Conservation (phyloP, 345 rosid genomes). For the Luvunga scandens region DNA sequence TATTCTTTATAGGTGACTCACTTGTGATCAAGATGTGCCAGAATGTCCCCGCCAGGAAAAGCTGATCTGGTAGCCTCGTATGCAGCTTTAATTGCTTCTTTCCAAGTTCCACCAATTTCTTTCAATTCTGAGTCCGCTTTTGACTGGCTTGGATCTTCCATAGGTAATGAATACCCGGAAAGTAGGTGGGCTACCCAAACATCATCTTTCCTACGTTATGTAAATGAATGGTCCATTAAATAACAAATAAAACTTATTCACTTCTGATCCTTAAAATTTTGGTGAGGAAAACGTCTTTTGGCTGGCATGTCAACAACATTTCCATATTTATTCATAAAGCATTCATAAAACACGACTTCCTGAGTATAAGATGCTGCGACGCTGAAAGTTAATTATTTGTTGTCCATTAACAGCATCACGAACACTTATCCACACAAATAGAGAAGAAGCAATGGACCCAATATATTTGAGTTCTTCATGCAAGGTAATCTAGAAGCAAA, state of each 20-base stretch:
- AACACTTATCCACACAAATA: background rate
- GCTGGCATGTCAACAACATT: background rate
- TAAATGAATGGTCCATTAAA: background rate
- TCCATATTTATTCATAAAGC: background rate
- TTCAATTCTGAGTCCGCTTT: slow-evolving; percentile 33
- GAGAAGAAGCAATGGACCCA: background rate
- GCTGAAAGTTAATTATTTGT: background rate
- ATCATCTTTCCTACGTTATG: slow-evolving; percentile 56
- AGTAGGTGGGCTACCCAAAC: slow-evolving; percentile 92
- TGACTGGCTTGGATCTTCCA: slow-evolving; percentile 66
- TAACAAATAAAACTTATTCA: background rate
- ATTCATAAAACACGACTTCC: background rate
- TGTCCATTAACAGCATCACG: background rate
- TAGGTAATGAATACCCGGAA: slow-evolving; percentile 78
- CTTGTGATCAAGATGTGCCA: slow-evolving; percentile 97
- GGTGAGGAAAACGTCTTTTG: background rate
- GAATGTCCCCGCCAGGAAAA: slow-evolving; percentile 79
- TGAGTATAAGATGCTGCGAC: background rate
- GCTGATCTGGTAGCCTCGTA: slow-evolving; percentile 74
- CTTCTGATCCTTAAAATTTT: background rate
- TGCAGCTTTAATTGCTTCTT: slow-evolving; percentile 67
- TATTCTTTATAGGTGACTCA: slow-evolving; percentile 28
- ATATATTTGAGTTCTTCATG: background rate
- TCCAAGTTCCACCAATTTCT: slow-evolving; percentile 76
- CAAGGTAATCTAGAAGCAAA: background rate